Evolutionary conservation across 2,329 filamentous ascomycete genomes (phyloP).

Genomic region (Monilinia fructicola): DNA sequence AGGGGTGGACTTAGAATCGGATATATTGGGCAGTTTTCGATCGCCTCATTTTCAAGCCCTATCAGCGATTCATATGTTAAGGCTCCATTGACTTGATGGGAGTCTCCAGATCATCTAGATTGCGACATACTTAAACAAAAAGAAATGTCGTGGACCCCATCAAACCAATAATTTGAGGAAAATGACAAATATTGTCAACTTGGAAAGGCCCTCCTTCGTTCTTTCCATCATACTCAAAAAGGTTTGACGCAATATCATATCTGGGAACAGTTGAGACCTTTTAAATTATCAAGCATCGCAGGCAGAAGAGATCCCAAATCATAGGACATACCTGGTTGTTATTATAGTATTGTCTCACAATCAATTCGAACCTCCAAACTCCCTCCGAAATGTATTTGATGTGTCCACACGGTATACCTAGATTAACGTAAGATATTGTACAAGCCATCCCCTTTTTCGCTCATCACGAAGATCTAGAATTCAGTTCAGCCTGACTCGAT

Average conservation of each 20-base stretch:
- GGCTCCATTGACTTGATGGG: not conserved
- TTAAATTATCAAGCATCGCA: not conserved
- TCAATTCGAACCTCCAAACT: too few species aligned
- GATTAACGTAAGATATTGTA: not conserved
- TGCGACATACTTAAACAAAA: too few species aligned
- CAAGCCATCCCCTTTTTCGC: not conserved
- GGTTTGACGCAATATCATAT: not conserved
- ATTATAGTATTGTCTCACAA: not conserved
- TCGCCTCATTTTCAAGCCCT: not conserved
- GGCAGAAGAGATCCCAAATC: too few species aligned
- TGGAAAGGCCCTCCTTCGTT: not conserved
- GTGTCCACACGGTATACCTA: not conserved
- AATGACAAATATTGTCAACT: not conserved
- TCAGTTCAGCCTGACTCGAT: conserved; percentile 29
- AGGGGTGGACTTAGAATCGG: not conserved
- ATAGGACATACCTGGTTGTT: not conserved
- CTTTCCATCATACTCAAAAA: not conserved
- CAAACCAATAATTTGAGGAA: too few species aligned
- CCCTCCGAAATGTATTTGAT: not conserved
- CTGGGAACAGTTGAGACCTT: not conserved
- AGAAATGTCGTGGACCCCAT: not conserved
- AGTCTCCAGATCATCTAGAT: not conserved
- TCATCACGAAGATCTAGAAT: not conserved
- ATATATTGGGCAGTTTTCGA: not conserved
- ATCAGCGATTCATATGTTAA: too few species aligned